Percentiles rank a stretch among this genome's conserved stretches.
These are phyloP conservation scores for Kalmanozyma brasiliensis DNA, from an alignment of 1,284 basidiomycete species.

Conservation along the genomic window DNA sequence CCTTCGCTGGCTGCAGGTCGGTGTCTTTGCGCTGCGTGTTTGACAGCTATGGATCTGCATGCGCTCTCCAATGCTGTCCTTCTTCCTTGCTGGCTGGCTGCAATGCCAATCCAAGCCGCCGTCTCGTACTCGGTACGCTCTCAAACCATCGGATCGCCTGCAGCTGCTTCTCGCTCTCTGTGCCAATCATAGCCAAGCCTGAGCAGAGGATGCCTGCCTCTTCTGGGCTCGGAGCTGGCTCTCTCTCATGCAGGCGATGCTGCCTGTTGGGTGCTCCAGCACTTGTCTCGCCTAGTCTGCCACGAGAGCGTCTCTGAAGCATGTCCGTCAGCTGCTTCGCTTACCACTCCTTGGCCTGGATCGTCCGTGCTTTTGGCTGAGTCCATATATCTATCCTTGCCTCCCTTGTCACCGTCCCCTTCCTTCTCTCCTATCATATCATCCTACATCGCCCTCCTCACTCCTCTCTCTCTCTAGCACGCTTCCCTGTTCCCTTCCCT, in stretches of 20 bases:
- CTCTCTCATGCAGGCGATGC: neutral
- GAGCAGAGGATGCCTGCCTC: neutral
- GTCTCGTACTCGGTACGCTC: conserved; percentile 1
- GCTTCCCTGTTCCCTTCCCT: neutral
- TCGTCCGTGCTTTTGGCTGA: neutral
- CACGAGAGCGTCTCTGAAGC: neutral
- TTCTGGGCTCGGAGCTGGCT: conserved; percentile 2
- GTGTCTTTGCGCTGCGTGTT: neutral
- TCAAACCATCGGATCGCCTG: conserved; percentile 2
- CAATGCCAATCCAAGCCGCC: neutral
- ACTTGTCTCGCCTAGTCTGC: neutral
- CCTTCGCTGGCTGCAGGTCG: neutral
- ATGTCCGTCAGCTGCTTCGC: neutral
- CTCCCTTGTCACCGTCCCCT: neutral
- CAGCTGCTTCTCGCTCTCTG: neutral
- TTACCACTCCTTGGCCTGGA: neutral
- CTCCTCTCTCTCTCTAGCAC: conserved; percentile 5
- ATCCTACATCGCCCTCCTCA: neutral
- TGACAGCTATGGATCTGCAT: neutral
- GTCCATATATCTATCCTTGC: conserved; percentile 3
- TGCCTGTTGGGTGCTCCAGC: neutral
- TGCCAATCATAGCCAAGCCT: neutral
- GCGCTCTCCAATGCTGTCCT: neutral
- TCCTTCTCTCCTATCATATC: neutral
- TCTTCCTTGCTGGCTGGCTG: neutral